Evolutionary conservation across 2,329 filamentous ascomycete genomes (phyloP).

Genomic region (Colletotrichum tofieldiae): DNA sequence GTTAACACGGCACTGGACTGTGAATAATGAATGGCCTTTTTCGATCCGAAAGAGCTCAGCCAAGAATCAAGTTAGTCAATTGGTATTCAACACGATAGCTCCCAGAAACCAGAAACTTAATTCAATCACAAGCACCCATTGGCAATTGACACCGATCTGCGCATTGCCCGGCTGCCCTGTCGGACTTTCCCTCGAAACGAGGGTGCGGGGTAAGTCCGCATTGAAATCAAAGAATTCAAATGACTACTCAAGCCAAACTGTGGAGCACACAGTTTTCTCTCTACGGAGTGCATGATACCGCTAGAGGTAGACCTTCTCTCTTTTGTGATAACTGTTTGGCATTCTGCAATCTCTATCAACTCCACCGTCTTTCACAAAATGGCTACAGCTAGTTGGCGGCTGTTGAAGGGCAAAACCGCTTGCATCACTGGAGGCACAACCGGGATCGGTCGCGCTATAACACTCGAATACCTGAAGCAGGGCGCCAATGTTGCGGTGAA

Average conservation of each 20-base stretch:
- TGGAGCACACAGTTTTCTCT: neutral
- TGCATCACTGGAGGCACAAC: slow-evolving; percentile 78
- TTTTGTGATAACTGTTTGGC: neutral
- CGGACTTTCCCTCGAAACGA: slow-evolving; percentile 21
- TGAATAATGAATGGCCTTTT: neutral
- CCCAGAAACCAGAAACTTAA: neutral
- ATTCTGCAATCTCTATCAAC: too few species aligned
- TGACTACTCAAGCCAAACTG: neutral
- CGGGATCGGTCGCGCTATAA: slow-evolving; percentile 79
- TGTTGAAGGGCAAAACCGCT: slow-evolving; percentile 73
- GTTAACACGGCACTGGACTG: neutral
- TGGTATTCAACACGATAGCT: neutral
- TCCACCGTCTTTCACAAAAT: neutral
- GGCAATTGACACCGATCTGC: neutral
- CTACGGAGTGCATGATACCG: neutral
- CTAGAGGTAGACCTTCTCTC: neutral
- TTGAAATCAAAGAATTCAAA: neutral
- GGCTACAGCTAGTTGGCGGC: slow-evolving; percentile 15
- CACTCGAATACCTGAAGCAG: slow-evolving; percentile 75
- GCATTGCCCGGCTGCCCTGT: neutral
- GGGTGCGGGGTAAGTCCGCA: slow-evolving; percentile 14
- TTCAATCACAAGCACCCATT: neutral
- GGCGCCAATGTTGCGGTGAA: slow-evolving; percentile 77
- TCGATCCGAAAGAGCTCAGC: neutral
- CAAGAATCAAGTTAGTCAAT: neutral